phyloP scores from a whole-genome alignment of 805 yeast genomes.

The Candida maesae region DNA sequence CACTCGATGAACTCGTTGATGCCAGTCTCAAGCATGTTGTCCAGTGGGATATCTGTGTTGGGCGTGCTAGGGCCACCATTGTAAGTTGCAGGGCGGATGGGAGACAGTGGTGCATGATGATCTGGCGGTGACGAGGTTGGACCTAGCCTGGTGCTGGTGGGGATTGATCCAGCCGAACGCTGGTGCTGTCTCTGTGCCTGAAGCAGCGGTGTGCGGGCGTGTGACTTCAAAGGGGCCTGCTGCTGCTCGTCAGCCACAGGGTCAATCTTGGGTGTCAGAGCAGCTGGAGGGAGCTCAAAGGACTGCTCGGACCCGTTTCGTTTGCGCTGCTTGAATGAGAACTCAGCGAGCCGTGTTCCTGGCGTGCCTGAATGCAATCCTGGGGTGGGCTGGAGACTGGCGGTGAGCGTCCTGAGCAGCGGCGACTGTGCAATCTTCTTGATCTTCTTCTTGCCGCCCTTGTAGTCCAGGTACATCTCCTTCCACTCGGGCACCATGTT shows the following conservation, averaged over 20 bases:
- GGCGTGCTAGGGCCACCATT: slow-evolving; percentile 16
- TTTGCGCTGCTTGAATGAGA: slow-evolving; percentile 6
- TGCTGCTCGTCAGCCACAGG: slow-evolving; percentile 2
- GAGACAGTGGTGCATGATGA: too few species aligned
- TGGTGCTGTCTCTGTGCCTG: slow-evolving; percentile 4
- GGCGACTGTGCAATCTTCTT: slow-evolving; percentile 23
- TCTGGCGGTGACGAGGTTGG: too few species aligned
- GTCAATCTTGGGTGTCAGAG: slow-evolving; percentile 11
- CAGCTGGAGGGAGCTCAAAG: slow-evolving; percentile 26
- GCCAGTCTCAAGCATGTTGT: slow-evolving; percentile 31
- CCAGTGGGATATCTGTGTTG: slow-evolving; percentile 12
- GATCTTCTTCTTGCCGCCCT: slow-evolving; percentile 33
- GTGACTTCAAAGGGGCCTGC: slow-evolving; percentile 1
- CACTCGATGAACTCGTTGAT: slow-evolving; percentile 54
- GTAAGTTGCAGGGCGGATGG: slow-evolving; percentile 18
- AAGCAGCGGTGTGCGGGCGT: slow-evolving; percentile 26
- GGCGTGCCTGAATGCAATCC: background rate
- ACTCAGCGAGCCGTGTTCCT: slow-evolving; percentile 2
- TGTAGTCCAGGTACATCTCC: slow-evolving; percentile 72
- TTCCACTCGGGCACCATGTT: slow-evolving; percentile 78
- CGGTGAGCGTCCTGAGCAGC: slow-evolving; percentile 2
- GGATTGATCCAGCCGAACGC: too few species aligned
- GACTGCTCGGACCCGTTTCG: background rate
- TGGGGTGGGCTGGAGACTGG: slow-evolving; percentile 5
- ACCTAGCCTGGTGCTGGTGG: background rate